Base-by-base conservation (phyloP, 805 yeast species). In the Wickerhamomyces silvicola region DNA sequence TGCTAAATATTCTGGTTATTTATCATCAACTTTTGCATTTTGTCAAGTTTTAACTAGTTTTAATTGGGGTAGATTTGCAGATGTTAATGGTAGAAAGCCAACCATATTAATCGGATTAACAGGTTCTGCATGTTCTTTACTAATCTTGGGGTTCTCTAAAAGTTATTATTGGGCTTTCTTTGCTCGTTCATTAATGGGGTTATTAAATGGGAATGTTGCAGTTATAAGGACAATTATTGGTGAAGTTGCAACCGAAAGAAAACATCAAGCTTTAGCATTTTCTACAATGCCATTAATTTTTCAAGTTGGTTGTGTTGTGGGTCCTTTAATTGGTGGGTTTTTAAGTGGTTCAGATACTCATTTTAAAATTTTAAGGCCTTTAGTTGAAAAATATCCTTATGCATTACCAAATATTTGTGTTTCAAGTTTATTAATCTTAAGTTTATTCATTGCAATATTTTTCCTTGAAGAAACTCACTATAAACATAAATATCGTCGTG, bases 161-260 rank as follows among this genome's bases (percentile, higher is more conserved):
- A 70, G 66, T 46, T 73, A 64, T 45, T 66, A 63, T 43, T 59
- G 63, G 55, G 82, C 82, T 0, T 42, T 78, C 4, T 45, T 58
- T 10, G 72, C 82, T 8, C 59, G 83, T 45, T 59, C 68, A 14
- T 39, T 67, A 26, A 67, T 72, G 57, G 85, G 85, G 0, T 54
- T 69, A 3, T 53, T 77, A 25, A 78, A 77, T 46, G 85, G 83
- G 6, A 78, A 78, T 47, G 71, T 75, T 7, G 76, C 78, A 1
- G 81, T 78, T n/a, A 47, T 78, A 20, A 57, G 84, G 49, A 78
- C 84, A 0, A 55, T 66, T 30, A 60, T 78, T 27, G 84, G 82
- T 3, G 85, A 78, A 46, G 53, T 74, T 11, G 78, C 80, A 4
- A 56, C 56, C 2, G 71, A 76, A 35, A 60, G 73, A 32, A 59